phyloP scores from a whole-genome alignment of 2,329 filamentous ascomycete species.

The Xylariales sp. region DNA sequence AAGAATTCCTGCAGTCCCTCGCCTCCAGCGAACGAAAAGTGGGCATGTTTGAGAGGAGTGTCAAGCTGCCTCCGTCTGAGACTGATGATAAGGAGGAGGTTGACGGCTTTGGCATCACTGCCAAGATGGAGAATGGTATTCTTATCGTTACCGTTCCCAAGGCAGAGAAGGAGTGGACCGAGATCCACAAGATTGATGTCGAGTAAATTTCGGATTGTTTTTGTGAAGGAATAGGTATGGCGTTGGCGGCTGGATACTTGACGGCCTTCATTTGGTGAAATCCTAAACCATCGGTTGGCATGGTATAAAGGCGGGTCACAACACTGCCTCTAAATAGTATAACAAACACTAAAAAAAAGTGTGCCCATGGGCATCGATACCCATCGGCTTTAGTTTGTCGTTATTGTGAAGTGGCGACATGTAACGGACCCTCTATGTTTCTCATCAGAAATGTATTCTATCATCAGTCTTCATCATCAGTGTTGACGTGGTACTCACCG shows the following conservation, averaged over 20 bases:
- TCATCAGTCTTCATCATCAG: no score
- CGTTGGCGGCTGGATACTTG: background rate
- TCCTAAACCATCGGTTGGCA: no score
- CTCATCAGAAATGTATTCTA: background rate
- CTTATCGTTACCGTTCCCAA: constrained; percentile 75
- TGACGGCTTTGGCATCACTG: constrained; percentile 63
- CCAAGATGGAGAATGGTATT: constrained; percentile 75
- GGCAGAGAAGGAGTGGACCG: constrained; percentile 60
- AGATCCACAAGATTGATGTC: constrained; percentile 57
- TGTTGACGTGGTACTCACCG: background rate
- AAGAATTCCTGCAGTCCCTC: constrained; percentile 61
- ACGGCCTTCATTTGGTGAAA: no score
- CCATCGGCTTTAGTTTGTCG: no score
- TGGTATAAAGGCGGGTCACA: no score
- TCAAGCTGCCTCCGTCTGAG: constrained; percentile 51
- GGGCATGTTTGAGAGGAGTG: constrained; percentile 68
- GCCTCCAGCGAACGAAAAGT: constrained; percentile 63
- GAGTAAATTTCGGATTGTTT: constrained; percentile 33
- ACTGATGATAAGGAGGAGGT: constrained; percentile 50
- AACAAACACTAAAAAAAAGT: no score
- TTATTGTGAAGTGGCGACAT: no score
- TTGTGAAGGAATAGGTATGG: background rate
- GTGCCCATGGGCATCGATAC: no score
- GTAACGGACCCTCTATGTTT: no score
- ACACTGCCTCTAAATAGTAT: no score